phyloP scores from a whole-genome alignment of 2,329 filamentous ascomycete species.

The Aspergillus terreus region DNA sequence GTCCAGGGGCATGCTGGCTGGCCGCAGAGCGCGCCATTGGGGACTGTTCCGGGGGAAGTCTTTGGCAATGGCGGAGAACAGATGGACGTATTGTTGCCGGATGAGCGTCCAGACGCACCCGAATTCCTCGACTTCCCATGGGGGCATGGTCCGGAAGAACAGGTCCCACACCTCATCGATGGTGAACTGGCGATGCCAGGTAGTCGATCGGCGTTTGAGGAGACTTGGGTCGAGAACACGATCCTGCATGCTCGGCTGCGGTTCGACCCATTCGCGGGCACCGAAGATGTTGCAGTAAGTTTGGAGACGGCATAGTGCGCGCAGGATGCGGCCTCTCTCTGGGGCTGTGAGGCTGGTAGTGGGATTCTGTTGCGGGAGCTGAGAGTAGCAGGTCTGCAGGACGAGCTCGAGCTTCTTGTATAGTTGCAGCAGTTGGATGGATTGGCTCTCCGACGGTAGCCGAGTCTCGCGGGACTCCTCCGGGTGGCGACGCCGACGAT shows the following conservation, averaged over 20 bases:
- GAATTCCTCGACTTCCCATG: constrained; percentile 17
- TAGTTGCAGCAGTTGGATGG: constrained; percentile 8
- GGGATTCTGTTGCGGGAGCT: neutral
- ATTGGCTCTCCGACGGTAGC: neutral
- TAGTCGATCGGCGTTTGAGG: constrained; percentile 5
- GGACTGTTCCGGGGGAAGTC: constrained; percentile 12
- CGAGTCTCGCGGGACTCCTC: constrained; percentile 3
- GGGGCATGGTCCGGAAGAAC: constrained; percentile 13
- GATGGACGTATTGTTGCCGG: constrained; percentile 8
- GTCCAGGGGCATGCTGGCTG: constrained; percentile 8
- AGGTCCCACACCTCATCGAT: constrained; percentile 14
- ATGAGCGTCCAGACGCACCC: constrained; percentile 12
- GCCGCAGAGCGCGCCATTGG: constrained; percentile 11
- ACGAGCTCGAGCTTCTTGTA: constrained; percentile 6
- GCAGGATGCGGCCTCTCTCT: constrained; percentile 10
- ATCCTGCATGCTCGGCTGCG: neutral
- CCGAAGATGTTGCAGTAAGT: constrained; percentile 17
- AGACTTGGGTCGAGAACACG: neutral
- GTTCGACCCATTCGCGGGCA: constrained; percentile 10
- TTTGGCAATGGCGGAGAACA: constrained; percentile 10
- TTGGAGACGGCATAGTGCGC: constrained; percentile 14
- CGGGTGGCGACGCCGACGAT: constrained; percentile 8
- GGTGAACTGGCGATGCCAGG: constrained; percentile 15
- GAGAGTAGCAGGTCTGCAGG: constrained; percentile 4
- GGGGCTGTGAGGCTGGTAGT: constrained; percentile 1